Percentiles rank a stretch among this genome's conserved stretches.
Conservation (phyloP, 31 red algal genomes). For the Asparagopsis taxiformis region DNA sequence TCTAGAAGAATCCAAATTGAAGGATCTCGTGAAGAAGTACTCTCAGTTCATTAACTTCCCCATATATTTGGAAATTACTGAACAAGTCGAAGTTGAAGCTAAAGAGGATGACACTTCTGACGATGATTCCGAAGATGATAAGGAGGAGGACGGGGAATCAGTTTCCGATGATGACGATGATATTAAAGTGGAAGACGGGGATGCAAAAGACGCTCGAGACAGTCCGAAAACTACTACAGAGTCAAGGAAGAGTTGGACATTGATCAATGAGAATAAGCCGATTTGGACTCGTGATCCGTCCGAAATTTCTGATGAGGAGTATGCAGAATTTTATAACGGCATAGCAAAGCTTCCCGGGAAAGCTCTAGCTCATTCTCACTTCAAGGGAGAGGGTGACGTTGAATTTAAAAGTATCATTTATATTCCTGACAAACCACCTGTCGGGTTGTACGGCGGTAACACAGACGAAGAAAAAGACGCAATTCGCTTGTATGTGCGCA, state of each 20-base stretch:
- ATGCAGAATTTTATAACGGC: constrained; percentile 73
- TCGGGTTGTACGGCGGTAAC: constrained; percentile 81
- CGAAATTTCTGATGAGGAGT: constrained; percentile 84
- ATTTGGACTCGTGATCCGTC: constrained; percentile 89
- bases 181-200: constrained; percentile 72
- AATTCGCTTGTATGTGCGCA: constrained; percentile 85
- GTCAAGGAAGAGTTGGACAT: constrained; percentile 59
- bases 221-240: constrained; percentile 74
- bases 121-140: constrained; percentile 14
- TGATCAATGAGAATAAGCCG: constrained; percentile 90
- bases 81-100: constrained; percentile 52
- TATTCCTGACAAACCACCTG: constrained; percentile 83
- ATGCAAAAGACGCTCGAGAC: constrained; percentile 45
- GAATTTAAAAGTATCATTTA: constrained; percentile 93
- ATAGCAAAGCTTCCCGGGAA: constrained; percentile 70
- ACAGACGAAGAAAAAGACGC: constrained; percentile 74
- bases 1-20: constrained; percentile 68
- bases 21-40: constrained; percentile 89
- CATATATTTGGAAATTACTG: constrained; percentile 80
- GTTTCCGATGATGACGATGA: constrained; percentile 48
- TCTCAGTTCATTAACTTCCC: constrained; percentile 97
- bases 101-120: constrained; percentile 34
- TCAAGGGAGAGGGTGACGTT: constrained; percentile 95
- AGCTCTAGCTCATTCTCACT: constrained; percentile 79
- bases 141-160: constrained; percentile 24